Percentiles rank a stretch among this genome's conserved stretches.
Evolutionary conservation across 2,329 filamentous ascomycete genomes (phyloP).

Genomic region (Sordariomycetes sp.): DNA sequence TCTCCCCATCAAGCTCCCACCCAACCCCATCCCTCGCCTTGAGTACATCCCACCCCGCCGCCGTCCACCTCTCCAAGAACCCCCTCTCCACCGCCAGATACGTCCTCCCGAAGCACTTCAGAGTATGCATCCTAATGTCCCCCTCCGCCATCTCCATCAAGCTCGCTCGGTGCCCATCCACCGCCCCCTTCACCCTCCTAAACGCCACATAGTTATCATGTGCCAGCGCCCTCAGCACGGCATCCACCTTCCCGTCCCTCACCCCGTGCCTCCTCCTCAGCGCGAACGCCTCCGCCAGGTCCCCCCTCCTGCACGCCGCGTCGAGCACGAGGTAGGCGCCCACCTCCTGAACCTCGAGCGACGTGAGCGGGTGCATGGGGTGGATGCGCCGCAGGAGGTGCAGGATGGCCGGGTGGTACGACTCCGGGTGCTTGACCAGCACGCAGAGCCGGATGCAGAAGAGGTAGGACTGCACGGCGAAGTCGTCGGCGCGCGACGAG

Average conservation of each 20-base stretch:
- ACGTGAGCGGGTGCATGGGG: constrained; percentile 53
- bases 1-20: constrained; percentile 68
- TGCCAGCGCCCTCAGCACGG: constrained; percentile 57
- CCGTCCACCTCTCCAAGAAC: constrained; percentile 60
- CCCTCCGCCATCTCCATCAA: constrained; percentile 76
- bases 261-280: constrained; percentile 52
- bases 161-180: constrained; percentile 70
- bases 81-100: constrained; percentile 64
- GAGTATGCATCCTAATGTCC: constrained; percentile 60
- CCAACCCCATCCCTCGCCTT: constrained; percentile 61
- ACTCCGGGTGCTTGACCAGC: constrained; percentile 70
- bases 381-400: constrained; percentile 69
- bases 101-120: constrained; percentile 77
- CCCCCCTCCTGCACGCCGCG: constrained; percentile 70
- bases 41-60: constrained; percentile 62
- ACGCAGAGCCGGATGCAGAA: constrained; percentile 84
- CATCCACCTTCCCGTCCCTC: constrained; percentile 57
- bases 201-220: constrained; percentile 79
- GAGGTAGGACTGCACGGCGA: constrained; percentile 81
- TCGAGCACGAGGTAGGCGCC: constrained; percentile 76
- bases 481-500: constrained; percentile 63
- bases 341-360: constrained; percentile 68
- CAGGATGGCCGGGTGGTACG: constrained; percentile 79
- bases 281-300: constrained; percentile 63
- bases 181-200: constrained; percentile 56